phyloP scores from a whole-genome alignment of 2,329 filamentous ascomycete species.

The Immersiporthe knoxdaviesiana region DNA sequence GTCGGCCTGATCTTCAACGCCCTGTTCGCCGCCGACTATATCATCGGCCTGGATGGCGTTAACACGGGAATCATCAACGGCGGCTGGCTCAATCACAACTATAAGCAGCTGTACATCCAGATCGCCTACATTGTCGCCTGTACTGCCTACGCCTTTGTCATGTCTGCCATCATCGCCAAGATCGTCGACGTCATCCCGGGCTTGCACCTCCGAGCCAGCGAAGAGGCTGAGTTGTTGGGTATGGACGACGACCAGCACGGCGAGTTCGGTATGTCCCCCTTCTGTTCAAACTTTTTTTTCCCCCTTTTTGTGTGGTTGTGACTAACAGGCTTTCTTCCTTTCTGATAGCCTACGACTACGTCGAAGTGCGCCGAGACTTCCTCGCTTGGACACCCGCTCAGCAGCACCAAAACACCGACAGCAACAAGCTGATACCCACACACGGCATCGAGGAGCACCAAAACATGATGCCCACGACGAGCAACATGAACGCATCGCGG shows the following conservation, averaged over 20 bases:
- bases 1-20: slow-evolving; percentile 74
- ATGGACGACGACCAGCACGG: slow-evolving; percentile 92
- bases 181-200: slow-evolving; percentile 76
- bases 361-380: slow-evolving; percentile 84
- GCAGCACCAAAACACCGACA: slow-evolving; percentile 62
- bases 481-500: slow-evolving; percentile 20
- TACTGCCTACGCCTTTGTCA: slow-evolving; percentile 70
- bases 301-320: neutral
- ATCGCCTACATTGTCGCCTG: slow-evolving; percentile 73
- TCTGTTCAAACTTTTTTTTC: too few species aligned
- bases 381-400: slow-evolving; percentile 83
- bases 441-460: slow-evolving; percentile 75
- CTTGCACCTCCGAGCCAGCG: slow-evolving; percentile 76
- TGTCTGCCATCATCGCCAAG: slow-evolving; percentile 75
- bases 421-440: slow-evolving; percentile 64
- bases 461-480: slow-evolving; percentile 48
- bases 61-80: slow-evolving; percentile 67
- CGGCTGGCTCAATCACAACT: slow-evolving; percentile 78
- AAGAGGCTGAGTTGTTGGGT: slow-evolving; percentile 81
- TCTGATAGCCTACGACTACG: slow-evolving; percentile 72
- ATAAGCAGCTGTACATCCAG: slow-evolving; percentile 76
- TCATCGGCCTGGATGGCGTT: slow-evolving; percentile 76
- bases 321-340: neutral
- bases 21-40: slow-evolving; percentile 69
- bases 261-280: slow-evolving; percentile 62